Evolutionary conservation across 2,329 filamentous ascomycete species (phyloP).

Genomic region (Pestalotiopsis sp.): DNA sequence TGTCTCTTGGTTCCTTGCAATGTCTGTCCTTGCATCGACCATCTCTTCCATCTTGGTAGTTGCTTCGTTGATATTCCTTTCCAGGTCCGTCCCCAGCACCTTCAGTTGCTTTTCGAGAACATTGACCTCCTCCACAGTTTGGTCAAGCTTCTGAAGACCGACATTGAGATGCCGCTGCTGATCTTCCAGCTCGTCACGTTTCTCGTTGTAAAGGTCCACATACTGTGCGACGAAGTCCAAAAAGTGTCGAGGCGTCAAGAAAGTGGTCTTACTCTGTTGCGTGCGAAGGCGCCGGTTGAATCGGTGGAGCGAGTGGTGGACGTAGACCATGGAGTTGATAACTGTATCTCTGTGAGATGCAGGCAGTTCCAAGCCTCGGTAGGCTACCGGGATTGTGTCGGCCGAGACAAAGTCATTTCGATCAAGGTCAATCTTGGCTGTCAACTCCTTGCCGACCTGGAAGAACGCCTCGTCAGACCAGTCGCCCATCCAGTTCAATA

Average conservation of each 20-base stretch:
- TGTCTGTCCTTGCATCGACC: neutral
- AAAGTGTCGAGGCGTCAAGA: conserved; percentile 94
- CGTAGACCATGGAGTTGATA: conserved; percentile 98
- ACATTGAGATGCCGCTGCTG: conserved; percentile 98
- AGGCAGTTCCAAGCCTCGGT: conserved; percentile 80
- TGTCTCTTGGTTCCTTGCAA: neutral
- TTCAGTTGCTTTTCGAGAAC: conserved; percentile 89
- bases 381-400: conserved; percentile 91
- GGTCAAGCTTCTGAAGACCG: conserved; percentile 93
- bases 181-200: conserved; percentile 96
- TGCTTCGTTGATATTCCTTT: conserved; percentile 91
- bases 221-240: conserved; percentile 98
- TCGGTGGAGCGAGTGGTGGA: conserved; percentile 89
- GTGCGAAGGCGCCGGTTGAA: conserved; percentile 89
- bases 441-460: conserved; percentile 95
- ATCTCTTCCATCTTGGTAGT: conserved; percentile 46
- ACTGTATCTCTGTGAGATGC: conserved; percentile 90
- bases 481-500: conserved; percentile 99
- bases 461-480: conserved; percentile 99
- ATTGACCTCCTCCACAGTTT: conserved; percentile 96
- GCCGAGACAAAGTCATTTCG: conserved; percentile 82
- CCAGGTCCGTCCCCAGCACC: conserved; percentile 90
- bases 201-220: conserved; percentile 95
- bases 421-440: conserved; percentile 94
- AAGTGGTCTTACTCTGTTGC: conserved; percentile 91